A percentile compares a stretch with the other conserved stretches of the same genome.
Conservation (phyloP, 2,329 filamentous ascomycete species). For the Fusarium globosum region DNA sequence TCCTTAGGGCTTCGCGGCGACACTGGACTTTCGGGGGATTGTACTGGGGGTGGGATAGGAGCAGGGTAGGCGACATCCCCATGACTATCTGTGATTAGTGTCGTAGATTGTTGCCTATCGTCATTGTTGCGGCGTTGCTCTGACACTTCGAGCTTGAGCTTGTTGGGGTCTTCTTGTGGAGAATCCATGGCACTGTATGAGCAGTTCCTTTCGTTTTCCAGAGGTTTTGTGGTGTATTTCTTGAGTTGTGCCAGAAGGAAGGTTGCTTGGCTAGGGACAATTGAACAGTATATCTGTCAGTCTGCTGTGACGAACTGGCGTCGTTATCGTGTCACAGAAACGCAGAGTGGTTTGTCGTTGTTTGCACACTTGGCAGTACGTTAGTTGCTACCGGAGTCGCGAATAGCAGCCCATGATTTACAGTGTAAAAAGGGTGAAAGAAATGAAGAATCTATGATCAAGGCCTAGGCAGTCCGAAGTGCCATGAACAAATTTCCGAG, state of each 20-base stretch:
- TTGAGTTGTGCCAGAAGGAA: neutral
- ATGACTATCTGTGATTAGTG: conserved; percentile 21
- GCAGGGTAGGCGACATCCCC: conserved; percentile 28
- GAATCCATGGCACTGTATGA: conserved; percentile 13
- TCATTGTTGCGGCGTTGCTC: conserved; percentile 17
- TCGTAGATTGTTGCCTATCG: conserved; percentile 5
- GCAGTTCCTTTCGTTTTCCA: neutral
- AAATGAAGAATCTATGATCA: neutral
- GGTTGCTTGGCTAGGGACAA: neutral
- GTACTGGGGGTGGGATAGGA: conserved; percentile 19
- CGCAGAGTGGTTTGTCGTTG: neutral
- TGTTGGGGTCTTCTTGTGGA: conserved; percentile 12
- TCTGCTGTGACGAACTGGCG: neutral
- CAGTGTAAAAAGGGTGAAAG: neutral
- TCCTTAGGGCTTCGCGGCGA: conserved; percentile 20
- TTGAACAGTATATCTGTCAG: neutral
- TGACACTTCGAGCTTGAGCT: conserved; percentile 20
- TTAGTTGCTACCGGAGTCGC: conserved; percentile 3
- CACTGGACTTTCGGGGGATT: conserved; percentile 27
- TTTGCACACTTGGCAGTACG: neutral
- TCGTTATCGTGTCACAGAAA: conserved; percentile 10
- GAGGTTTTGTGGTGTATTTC: neutral
- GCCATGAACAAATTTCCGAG: conserved; percentile 7
- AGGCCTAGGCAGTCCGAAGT: neutral
- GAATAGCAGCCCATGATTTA: neutral